Evolutionary conservation across 2,329 filamentous ascomycete genomes (phyloP), one percentile per base, ranked within the genome.

Genomic region (Exophiala sideris): DNA sequence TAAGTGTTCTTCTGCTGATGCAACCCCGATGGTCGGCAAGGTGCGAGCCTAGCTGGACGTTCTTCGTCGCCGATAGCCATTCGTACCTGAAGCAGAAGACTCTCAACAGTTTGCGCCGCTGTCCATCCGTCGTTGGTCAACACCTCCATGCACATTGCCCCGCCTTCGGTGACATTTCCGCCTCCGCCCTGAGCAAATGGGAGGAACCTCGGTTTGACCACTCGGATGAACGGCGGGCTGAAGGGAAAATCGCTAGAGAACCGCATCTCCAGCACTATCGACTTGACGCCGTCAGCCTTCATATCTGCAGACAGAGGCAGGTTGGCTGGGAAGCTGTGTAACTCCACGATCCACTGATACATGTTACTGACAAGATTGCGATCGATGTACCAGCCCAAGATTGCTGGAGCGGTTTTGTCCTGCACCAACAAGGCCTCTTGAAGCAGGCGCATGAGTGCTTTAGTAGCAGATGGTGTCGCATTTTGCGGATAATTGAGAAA

Each of bases 301-400:
- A 96, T 89, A 65, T 96, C 91, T 49, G 79, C 67, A 0, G 87
- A 85, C 1, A 96, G 75, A 1, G 87, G 88, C 0, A 94, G 76
- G 1, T 73, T 68, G 0, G 73, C 60, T 20, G 90, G 86, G 64
- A 96, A 95, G 40, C 86, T 89, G 68, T 96, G 91, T 1, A 96
- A 75, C 68, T 96, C 88, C 5, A 95, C 84, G 54, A 95, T 90
- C 91, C 91, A 95, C 65, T 95, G 90, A 65, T 94, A 96, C 58
- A 91, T 78, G 64, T 91, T 95, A 18, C 74, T 79, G 35, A 91
- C 75, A 46, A 82, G 79, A 5, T 76, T 74, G 11, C 79, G 72
- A 64, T 95, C 81, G 51, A 95, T 84, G 65, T 89, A 90, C 90
- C 91, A 96, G 12, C 91, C 91, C 0, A 95, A 78, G 55, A 87